Evolutionary conservation across 306 rosid genomes (phyloP).

Genomic region (Ormosia emarginata): DNA sequence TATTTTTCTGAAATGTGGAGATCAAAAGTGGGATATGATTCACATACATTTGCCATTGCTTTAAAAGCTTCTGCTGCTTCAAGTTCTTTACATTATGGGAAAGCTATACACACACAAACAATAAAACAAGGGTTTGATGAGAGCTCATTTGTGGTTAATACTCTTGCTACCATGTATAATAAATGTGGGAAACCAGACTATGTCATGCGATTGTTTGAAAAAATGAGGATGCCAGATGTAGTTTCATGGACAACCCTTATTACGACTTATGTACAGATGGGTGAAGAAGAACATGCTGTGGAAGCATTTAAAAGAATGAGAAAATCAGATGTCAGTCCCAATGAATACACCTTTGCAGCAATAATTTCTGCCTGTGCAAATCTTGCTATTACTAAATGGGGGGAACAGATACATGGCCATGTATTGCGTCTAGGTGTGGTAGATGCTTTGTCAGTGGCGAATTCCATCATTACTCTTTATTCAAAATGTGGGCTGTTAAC

Average conservation of each 20-base stretch:
- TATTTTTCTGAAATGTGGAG: conserved; percentile 79
- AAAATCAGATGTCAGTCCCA: conserved; percentile 54
- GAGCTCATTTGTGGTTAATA: conserved; percentile 60
- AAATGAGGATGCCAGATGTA: conserved; percentile 59
- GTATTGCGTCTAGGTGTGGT: conserved; percentile 51
- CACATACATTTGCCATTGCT: conserved; percentile 59
- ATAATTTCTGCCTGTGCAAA: conserved; percentile 66
- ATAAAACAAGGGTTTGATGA: conserved; percentile 65
- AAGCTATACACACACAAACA: conserved; percentile 57
- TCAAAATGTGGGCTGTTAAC: conserved; percentile 57
- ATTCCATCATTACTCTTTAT: conserved; percentile 67
- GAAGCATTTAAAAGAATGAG: conserved; percentile 61
- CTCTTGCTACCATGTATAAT: conserved; percentile 69
- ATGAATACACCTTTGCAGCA: conserved; percentile 70
- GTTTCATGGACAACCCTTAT: conserved; percentile 82
- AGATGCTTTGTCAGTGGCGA: conserved; percentile 60
- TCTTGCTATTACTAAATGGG: conserved; percentile 56
- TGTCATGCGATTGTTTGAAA: conserved; percentile 52
- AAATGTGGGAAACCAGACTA: conserved; percentile 71
- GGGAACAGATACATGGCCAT: conserved; percentile 60
- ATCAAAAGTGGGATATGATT: conserved; percentile 58
- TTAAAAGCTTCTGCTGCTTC: conserved; percentile 74
- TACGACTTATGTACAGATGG: conserved; percentile 45
- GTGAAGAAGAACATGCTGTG: conserved; percentile 54
- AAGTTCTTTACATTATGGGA: conserved; percentile 53